Evolutionary conservation across 495 filamentous ascomycete species (phyloP).

Genomic region (Neurospora intermedia): DNA sequence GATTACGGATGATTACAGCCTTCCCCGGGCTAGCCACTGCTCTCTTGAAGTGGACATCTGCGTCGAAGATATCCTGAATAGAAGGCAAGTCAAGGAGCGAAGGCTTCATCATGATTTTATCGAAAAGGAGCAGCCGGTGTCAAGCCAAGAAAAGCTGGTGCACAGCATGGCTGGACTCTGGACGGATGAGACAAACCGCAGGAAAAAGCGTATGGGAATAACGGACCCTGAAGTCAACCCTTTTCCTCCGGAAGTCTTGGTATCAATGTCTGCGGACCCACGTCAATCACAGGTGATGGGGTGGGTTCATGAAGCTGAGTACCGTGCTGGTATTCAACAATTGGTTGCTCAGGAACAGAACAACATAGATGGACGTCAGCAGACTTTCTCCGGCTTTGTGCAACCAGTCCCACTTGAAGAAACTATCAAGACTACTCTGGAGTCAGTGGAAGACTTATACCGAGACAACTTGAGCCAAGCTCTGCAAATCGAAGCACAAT

Average conservation of each 20-base stretch:
- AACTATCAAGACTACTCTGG: conserved; percentile 59
- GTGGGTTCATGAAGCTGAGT: conserved; percentile 92
- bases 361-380: conserved; percentile 32
- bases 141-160: conserved; percentile 62
- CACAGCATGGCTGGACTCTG: conserved; percentile 91
- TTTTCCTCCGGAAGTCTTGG: conserved; percentile 66
- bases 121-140: conserved; percentile 56
- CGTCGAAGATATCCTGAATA: conserved; percentile 80
- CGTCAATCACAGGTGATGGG: conserved; percentile 55
- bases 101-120: conserved; percentile 78
- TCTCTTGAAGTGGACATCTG: conserved; percentile 80
- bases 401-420: conserved; percentile 38
- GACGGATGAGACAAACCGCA: conserved; percentile 77
- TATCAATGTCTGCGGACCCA: conserved; percentile 76
- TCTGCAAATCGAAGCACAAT: conserved; percentile 26
- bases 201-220: conserved; percentile 58
- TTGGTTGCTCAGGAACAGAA: conserved; percentile 53
- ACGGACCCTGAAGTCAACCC: conserved; percentile 54
- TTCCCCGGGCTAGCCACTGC: conserved; percentile 78
- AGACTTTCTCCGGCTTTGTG: conserved; percentile 57
- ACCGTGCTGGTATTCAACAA: conserved; percentile 47
- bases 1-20: conserved; percentile 50
- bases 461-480: conserved; percentile 49
- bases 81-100: conserved; percentile 59
- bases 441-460: conserved; percentile 81